A percentile compares a stretch with the other conserved stretches of the same genome.
Conservation (phyloP, 2,329 filamentous ascomycete species). For the Pseudophaeomoniella oleicola region DNA sequence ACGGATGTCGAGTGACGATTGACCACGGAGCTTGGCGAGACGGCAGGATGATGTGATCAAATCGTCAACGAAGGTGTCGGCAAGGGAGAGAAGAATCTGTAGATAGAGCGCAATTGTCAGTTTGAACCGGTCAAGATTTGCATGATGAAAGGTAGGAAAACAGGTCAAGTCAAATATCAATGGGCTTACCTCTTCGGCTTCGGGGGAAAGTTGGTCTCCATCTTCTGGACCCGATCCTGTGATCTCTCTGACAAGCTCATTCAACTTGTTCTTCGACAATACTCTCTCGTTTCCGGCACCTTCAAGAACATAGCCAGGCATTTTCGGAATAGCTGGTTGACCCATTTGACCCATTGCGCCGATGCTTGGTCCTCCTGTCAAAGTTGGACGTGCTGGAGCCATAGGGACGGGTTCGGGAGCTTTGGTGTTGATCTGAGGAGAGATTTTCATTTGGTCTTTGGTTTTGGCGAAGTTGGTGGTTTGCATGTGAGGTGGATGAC, state of each 20-base stretch:
- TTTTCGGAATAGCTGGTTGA: constrained; percentile 70
- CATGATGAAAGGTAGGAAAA: constrained; percentile 3
- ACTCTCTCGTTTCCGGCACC: constrained; percentile 74
- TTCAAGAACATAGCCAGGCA: constrained; percentile 74
- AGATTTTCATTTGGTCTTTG: constrained; percentile 61
- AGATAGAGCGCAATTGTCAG: too few relatives aligned
- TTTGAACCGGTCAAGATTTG: too few relatives aligned
- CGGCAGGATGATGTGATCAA: constrained; percentile 77
- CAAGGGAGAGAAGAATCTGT: constrained; percentile 73
- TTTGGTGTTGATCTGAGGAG: constrained; percentile 61
- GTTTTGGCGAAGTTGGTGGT: constrained; percentile 26
- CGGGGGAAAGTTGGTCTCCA: constrained; percentile 67
- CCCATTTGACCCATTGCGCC: constrained; percentile 69
- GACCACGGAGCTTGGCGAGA: constrained; percentile 83
- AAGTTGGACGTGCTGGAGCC: constrained; percentile 62
- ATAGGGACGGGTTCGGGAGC: constrained; percentile 62
- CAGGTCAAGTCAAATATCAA: too few relatives aligned
- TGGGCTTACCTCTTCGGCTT: constrained; percentile 79
- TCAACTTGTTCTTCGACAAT: constrained; percentile 93
- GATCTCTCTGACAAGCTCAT: constrained; percentile 87
- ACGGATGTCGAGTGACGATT: constrained; percentile 76
- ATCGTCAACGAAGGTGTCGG: constrained; percentile 89
- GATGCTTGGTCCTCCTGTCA: constrained; percentile 61
- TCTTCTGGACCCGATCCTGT: constrained; percentile 60
- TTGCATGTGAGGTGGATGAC: constrained; percentile 26